Conservation (phyloP, 306 rosid genomes). For the Echinosophora koreensis region DNA sequence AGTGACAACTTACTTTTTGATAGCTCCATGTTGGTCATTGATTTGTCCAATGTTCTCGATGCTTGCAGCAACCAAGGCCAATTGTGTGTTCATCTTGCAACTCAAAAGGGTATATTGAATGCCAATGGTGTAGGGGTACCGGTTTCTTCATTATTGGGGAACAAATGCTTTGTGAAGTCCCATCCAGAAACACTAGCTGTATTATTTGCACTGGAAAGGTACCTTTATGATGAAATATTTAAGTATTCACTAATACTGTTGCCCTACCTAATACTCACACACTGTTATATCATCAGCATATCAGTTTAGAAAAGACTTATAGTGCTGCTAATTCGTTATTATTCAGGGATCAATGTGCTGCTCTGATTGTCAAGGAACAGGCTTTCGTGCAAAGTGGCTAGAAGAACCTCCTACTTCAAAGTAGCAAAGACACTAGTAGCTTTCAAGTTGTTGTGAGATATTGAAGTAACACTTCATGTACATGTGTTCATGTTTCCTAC, state of each 20-base stretch:
- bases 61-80: slow-evolving; percentile 80
- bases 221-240: slow-evolving; percentile 24
- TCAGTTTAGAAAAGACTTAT: background rate
- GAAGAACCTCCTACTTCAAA: slow-evolving; percentile 81
- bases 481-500: slow-evolving; percentile 21
- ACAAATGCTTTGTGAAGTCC: slow-evolving; percentile 98
- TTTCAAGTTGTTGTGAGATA: slow-evolving; percentile 18
- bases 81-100: slow-evolving; percentile 71
- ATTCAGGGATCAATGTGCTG: slow-evolving; percentile 57
- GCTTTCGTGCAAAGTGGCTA: slow-evolving; percentile 75
- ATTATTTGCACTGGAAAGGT: slow-evolving; percentile 88
- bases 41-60: slow-evolving; percentile 27
- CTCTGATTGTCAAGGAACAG: slow-evolving; percentile 60
- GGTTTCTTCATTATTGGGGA: slow-evolving; percentile 94
- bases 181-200: slow-evolving; percentile 85
- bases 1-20: background rate
- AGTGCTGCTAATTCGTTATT: slow-evolving; percentile 5
- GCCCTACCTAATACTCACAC: background rate
- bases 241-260: background rate
- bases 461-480: background rate
- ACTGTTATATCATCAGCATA: background rate
- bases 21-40: slow-evolving; percentile 22
- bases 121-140: slow-evolving; percentile 94
- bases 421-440: slow-evolving; percentile 43
- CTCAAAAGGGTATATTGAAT: slow-evolving; percentile 72